Base-by-base conservation (phyloP, 2,329 filamentous ascomycete genomes). In the Ceratocystis ficicola region DNA sequence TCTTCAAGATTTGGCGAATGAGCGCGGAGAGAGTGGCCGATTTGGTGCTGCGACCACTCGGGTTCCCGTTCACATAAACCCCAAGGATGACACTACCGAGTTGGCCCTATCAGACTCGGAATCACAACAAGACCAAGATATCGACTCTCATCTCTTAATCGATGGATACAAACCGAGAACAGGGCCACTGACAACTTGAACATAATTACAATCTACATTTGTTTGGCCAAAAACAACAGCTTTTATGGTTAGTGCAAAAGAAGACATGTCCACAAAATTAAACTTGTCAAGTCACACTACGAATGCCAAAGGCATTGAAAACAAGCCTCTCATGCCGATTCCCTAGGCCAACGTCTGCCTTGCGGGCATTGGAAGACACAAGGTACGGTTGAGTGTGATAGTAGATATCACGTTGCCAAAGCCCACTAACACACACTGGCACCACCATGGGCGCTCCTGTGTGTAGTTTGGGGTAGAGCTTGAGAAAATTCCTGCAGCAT, bases 1-100 rank as follows among this genome's bases (percentile, higher is more conserved):
- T 63, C 74, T 74, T 1, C 74, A 74, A 28, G 74, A 78, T 2
- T 73, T 85, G 10, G 81, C 81, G 0, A 69, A 81, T 5, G 83
- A 85, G 70, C 77, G 82, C 67, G 76, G 76, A 6, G 72, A 76
- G 46, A 70, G 72, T 52, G 66, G 66, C 7, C 63, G 66, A 25
- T 68, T 60, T 15, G 66, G 66, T 17, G 64, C 64, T 63, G 66
- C 48, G 6, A 68, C 66, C n/a, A 66, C 66, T 41, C 57, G 66
- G 46, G 66, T 68, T 36, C 67, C 52, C 25, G 67, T 68, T 44
- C 64, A 32, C 8, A 66, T 78, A 73, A 59, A 72, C 22, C 48
- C 64, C 32, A 68, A 68, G 41, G 60, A 48, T 28, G 36, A 63
- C 4, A 55, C 48, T n/a, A 32, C 57, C n/a, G n/a, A 52, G 20